These are phyloP conservation scores for Globisporangium ultimum DNA, from an alignment of 352 stramenopile genomes.

Conservation along the genomic window DNA sequence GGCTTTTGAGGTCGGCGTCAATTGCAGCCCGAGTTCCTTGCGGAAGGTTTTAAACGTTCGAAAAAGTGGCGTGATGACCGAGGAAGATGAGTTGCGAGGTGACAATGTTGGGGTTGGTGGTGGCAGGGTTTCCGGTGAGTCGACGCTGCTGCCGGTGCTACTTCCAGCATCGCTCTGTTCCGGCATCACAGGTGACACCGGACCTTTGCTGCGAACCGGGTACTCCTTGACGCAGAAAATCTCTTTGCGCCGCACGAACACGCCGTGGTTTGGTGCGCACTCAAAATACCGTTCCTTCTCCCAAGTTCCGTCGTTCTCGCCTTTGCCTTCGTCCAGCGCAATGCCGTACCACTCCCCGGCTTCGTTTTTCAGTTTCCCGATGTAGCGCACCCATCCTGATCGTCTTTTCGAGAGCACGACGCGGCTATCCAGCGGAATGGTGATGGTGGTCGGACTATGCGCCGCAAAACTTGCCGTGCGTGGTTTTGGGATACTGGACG, in stretches of 20 bases:
- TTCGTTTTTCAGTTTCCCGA: constrained; percentile 53
- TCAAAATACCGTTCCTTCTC: constrained; percentile 54
- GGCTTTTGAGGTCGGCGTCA: constrained; percentile 9
- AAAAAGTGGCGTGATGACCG: constrained; percentile 27
- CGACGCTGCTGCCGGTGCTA: constrained; percentile 30
- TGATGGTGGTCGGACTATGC: constrained; percentile 23
- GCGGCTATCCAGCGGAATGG: constrained; percentile 46
- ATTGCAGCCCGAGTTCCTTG: constrained; percentile 34
- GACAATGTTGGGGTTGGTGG: neutral
- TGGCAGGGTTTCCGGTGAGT: constrained; percentile 15
- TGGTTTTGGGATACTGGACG: constrained; percentile 17
- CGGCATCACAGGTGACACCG: constrained; percentile 35
- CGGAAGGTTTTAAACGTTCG: constrained; percentile 65
- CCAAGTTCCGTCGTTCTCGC: constrained; percentile 44
- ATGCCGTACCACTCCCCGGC: constrained; percentile 69
- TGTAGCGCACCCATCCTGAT: constrained; percentile 54
- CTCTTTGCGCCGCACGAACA: constrained; percentile 68
- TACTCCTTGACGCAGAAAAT: constrained; percentile 46
- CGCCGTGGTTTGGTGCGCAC: constrained; percentile 41
- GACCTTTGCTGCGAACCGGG: constrained; percentile 27
- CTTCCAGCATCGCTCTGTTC: constrained; percentile 39
- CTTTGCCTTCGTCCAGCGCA: constrained; percentile 59
- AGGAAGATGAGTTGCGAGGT: neutral
- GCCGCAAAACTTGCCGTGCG: constrained; percentile 9
- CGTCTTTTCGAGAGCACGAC: constrained; percentile 56